Evolutionary conservation across 352 stramenopile species (phyloP).

Genomic region (Phytopythium chamaehyphon): DNA sequence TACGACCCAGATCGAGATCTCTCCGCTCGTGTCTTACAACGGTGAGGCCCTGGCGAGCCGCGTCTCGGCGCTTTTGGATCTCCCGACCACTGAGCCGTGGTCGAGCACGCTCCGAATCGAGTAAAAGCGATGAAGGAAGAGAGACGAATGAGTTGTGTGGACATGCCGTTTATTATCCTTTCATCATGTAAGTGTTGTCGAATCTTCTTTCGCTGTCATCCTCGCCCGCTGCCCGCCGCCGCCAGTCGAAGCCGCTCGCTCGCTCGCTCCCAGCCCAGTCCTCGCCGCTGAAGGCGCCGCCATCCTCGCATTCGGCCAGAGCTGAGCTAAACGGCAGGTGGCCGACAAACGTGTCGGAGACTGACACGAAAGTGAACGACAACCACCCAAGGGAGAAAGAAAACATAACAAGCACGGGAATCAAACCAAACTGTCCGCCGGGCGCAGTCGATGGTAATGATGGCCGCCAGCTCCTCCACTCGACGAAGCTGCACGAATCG

Average conservation of each 20-base stretch:
- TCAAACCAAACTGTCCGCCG: constrained; percentile 1
- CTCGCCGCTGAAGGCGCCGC: neutral
- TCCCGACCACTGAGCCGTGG: constrained; percentile 25
- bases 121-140: neutral
- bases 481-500: too few species aligned
- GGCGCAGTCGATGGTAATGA: neutral
- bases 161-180: neutral
- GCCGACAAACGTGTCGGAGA: neutral
- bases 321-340: too few species aligned
- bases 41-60: constrained; percentile 68
- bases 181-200: neutral
- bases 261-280: constrained; percentile 2
- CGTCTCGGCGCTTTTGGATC: constrained; percentile 22
- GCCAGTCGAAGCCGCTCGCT: constrained; percentile 7
- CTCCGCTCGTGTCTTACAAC: constrained; percentile 82
- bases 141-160: constrained; percentile 10
- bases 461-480: too few species aligned
- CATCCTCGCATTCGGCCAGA: neutral
- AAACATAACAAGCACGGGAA: constrained; percentile 6
- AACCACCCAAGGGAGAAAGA: constrained; percentile 2
- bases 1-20: constrained; percentile 65
- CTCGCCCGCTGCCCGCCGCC: neutral
- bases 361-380: constrained; percentile 6
- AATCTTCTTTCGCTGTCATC: neutral
- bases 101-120: constrained; percentile 6